Evolutionary conservation across 176 grass and related monocot species (phyloP), one percentile per base, ranked within the genome.

Genomic region (Zizania latifolia): DNA sequence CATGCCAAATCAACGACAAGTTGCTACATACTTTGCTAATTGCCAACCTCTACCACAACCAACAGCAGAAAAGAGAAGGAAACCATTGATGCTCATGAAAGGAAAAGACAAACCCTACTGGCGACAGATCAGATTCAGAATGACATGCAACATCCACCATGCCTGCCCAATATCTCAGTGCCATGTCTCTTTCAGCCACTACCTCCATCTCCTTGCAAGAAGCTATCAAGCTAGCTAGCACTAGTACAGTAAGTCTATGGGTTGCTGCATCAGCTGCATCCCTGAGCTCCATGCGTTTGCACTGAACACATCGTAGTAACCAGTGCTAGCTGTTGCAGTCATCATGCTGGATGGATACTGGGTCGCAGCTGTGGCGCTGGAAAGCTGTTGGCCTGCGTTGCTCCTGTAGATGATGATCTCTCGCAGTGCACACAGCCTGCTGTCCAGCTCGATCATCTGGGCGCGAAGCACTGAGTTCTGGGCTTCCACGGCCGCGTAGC

Each of bases 381-480:
- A 3, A 31, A 54, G 14, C 6, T 41, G 32, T 5, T 41, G 32
- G 58, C 56, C 64, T 26, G 45, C 23, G 14, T 61, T 40, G 24
- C 61, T 40, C 68, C 82, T 71, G 17, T 22, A 68, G 35, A 16
- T 39, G 30, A 89, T 19, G 32, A 96, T 92, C 28, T 87, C 81
- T 29, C 55, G 34, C 13, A 96, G 73, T 1, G 74, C 71, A 4
- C 19, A 34, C 7, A 96, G 78, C 74, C 92, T 72, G 33, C 26
- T 78, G 8, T 62, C 0, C 21, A 96, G 86, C 65, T 96, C 92
- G 39, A 60, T 57, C n/a, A 17, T 37, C 70, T 85, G 92, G 0
- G 78, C 86, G 48, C 77, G 77, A 27, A 96, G 63, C 70, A 92
- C 86, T 3, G 86, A 85, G 74, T 96, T 96, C 48, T 92, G 86